These are phyloP conservation scores for Paraphysoderma sedebokerense DNA, from an alignment of 371 early-diverging fungal species.

Conservation along the genomic window DNA sequence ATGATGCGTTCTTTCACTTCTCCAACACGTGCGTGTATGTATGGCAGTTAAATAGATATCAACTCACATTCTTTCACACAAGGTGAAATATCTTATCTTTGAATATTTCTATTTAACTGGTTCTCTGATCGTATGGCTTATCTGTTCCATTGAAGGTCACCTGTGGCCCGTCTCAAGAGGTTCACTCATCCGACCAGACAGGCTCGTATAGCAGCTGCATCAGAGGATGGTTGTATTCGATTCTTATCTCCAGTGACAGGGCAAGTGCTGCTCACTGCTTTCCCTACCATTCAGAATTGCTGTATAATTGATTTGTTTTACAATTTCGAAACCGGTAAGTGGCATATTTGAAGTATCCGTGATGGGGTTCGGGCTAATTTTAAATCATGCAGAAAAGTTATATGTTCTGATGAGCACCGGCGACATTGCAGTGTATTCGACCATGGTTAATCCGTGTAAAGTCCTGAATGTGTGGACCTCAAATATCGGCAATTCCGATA, in stretches of 20 bases:
- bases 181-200: too few species aligned
- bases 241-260: neutral
- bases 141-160: too few species aligned
- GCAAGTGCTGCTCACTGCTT: neutral
- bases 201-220: neutral
- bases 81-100: neutral
- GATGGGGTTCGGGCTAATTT: neutral
- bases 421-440: neutral
- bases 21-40: neutral
- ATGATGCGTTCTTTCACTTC: neutral
- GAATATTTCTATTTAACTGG: too few species aligned
- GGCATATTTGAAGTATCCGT: neutral
- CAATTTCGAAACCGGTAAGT: neutral
- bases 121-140: too few species aligned
- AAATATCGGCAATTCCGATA: too few species aligned
- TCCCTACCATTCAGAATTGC: neutral
- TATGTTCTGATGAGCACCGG: neutral
- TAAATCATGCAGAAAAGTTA: neutral
- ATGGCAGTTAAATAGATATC: neutral
- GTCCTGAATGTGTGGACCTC: neutral
- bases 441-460: neutral
- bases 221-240: neutral
- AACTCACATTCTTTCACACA: neutral
- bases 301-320: neutral
- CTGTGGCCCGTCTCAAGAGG: too few species aligned